phyloP scores from a whole-genome alignment of 139 green algal species.

The Diplosphaera chodatii region DNA sequence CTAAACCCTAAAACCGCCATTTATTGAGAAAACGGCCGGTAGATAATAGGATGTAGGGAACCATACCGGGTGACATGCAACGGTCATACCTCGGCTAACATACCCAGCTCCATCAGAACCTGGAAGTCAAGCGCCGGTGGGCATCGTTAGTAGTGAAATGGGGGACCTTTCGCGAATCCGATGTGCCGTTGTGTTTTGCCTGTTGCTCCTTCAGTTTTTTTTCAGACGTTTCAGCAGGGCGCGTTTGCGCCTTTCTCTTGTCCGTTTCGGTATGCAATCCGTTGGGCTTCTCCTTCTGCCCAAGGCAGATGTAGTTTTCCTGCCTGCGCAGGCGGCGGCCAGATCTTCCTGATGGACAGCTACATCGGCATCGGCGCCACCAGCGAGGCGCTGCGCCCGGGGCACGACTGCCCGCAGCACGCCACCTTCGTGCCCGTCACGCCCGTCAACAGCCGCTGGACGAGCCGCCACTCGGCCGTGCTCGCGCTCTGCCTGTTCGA shows the following conservation, averaged over 20 bases:
- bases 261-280: too few relatives aligned
- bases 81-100: too few relatives aligned
- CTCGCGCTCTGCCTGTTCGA: neutral
- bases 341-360: neutral
- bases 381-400: neutral
- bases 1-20: too few relatives aligned
- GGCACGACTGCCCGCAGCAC: neutral
- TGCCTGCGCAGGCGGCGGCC: neutral
- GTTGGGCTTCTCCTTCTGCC: too few relatives aligned
- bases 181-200: neutral
- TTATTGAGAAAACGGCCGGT: too few relatives aligned
- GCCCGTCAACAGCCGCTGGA: neutral
- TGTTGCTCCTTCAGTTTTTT: neutral
- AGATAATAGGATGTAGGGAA: too few relatives aligned
- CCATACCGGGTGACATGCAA: neutral
- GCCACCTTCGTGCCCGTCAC: neutral
- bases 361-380: slow-evolving; percentile 1
- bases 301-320: too few relatives aligned
- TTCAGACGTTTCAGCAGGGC: neutral
- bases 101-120: too few relatives aligned
- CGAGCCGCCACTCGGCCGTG: neutral
- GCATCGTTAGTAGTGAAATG: neutral
- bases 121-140: neutral
- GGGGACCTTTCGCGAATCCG: neutral
- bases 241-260: too few relatives aligned